Evolutionary conservation across 2,329 filamentous ascomycete species (phyloP).

Genomic region (Colletotrichum gigasporum): DNA sequence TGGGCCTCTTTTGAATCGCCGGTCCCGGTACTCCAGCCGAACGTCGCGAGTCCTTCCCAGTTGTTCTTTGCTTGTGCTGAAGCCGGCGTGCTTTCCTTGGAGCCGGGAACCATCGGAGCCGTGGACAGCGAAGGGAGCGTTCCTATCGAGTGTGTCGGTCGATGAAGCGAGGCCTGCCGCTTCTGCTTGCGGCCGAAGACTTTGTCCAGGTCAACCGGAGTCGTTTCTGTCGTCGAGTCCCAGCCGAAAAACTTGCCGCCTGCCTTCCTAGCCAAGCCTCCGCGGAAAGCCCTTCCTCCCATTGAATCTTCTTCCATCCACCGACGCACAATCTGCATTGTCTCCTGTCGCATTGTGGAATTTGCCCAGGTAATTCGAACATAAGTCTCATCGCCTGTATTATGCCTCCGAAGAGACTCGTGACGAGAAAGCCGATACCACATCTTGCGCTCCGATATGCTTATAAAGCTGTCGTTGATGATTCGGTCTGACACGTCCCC

Average conservation of each 20-base stretch:
- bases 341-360: conserved; percentile 63
- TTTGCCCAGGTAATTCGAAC: conserved; percentile 64
- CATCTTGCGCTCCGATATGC: conserved; percentile 66
- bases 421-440: conserved; percentile 73
- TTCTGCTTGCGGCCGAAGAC: conserved; percentile 50
- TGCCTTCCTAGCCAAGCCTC: conserved; percentile 44
- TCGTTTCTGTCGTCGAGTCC: conserved; percentile 57
- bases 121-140: conserved; percentile 16
- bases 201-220: conserved; percentile 58
- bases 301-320: conserved; percentile 75
- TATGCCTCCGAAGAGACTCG: conserved; percentile 66
- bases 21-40: conserved; percentile 41
- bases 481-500: conserved; percentile 55
- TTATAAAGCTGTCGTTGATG: conserved; percentile 61
- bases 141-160: conserved; percentile 30
- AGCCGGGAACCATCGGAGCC: not conserved
- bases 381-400: conserved; percentile 68
- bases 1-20: not conserved
- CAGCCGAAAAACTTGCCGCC: conserved; percentile 68
- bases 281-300: conserved; percentile 58
- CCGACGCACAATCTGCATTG: conserved; percentile 66
- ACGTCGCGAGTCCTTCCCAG: conserved; percentile 34
- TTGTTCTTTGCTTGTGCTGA: conserved; percentile 22
- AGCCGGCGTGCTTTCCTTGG: conserved; percentile 36
- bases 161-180: conserved; percentile 36